Evolutionary conservation across 2,329 filamentous ascomycete genomes (phyloP).

Genomic region (Sporothrix protearum): DNA sequence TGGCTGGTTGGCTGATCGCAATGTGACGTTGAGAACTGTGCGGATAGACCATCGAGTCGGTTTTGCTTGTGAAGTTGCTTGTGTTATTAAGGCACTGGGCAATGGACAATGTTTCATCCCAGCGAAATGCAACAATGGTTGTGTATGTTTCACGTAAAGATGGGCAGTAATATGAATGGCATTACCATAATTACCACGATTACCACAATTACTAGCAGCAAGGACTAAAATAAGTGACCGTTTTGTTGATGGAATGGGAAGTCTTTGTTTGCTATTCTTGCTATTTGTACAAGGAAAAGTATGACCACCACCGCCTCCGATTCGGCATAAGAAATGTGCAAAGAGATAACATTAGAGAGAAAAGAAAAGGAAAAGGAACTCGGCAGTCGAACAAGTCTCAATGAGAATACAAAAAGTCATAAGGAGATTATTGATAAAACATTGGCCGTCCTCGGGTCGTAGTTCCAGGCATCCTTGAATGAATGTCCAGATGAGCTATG

Average conservation of each 20-base stretch:
- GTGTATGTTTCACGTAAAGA: neutral
- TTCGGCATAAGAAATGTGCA: neutral
- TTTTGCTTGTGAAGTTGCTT: neutral
- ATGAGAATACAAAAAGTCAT: neutral
- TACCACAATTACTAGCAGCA: no score
- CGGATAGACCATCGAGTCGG: neutral
- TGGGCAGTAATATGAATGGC: neutral
- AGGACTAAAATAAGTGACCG: no score
- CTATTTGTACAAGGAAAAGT: neutral
- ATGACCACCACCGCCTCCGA: neutral
- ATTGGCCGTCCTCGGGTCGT: neutral
- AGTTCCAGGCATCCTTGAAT: neutral
- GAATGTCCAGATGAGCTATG: neutral
- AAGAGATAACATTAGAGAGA: neutral
- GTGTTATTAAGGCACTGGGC: neutral
- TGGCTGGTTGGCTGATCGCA: neutral
- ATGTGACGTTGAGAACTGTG: conserved; percentile 2
- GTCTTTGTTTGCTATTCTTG: neutral
- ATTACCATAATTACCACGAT: no score
- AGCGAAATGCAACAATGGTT: neutral
- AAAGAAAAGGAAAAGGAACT: neutral
- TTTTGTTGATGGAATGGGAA: neutral
- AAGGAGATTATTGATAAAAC: neutral
- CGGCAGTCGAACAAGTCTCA: neutral
- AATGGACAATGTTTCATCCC: neutral